Evolutionary conservation across 805 yeast species (phyloP), one percentile per base, ranked within the genome.

Genomic region (Barnettozyma populi): DNA sequence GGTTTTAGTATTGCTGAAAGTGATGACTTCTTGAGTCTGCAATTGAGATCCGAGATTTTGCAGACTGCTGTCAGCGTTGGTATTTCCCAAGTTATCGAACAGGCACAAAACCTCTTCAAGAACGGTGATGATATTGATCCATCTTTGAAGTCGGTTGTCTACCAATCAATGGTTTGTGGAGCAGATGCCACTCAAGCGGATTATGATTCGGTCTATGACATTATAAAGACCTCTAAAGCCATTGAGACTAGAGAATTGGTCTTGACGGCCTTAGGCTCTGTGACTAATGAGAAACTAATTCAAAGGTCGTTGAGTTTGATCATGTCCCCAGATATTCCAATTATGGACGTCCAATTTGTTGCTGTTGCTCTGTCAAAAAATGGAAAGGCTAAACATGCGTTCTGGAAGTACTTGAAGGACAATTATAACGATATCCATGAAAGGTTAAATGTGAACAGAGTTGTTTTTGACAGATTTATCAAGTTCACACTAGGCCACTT

Each of bases 401-500:
- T 85, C 59, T 90, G 90, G 87, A 51, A 63, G 16, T 92, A 95
- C 90, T 58, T 82, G 55, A 71, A 75, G 54, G 61, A 52, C 8
- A 82, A 90, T 66, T 92, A 94, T 86, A 87, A 79, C 46, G 75
- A 70, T 19, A 62, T 92, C 51, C 69, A 68, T 58, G 71, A 77
- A 57, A 71, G 77, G 56, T 75, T 89, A 63, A 96, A 96, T 36
- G 84, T 90, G 18, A 84, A 87, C 25, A 75, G 82, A 52, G 76
- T 88, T 25, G 81, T 90, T 81, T 74, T 90, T 59, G 85, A 90
- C 34, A 73, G 82, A 38, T 81, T 94, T 49, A 84, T 92, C 41
- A 74, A 76, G 32, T 57, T 84, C 44, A 71, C 83, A 35, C 73
- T 86, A 44, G 67, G 80, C 16, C 77, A 82, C 5, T 83, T 79